Percentiles rank a stretch among this genome's conserved stretches.
phyloP scores from a whole-genome alignment of 345 rosid genomes.

The Salix dunnii region DNA sequence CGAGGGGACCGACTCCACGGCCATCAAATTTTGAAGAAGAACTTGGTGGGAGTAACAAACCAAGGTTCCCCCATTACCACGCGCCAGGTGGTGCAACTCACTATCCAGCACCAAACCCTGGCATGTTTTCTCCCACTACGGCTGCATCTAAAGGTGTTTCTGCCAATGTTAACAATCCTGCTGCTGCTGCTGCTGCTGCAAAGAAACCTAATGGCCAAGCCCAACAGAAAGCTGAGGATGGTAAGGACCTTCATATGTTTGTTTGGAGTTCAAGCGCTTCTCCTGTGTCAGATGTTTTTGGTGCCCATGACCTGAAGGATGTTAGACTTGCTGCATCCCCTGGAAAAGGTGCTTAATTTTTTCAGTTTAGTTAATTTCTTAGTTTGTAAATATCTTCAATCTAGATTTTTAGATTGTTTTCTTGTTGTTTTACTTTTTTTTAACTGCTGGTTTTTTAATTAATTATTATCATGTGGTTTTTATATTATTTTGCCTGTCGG shows the following conservation, averaged over 20 bases:
- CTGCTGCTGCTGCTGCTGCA: slow-evolving; percentile 15
- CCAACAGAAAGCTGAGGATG: slow-evolving; percentile 40
- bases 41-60: slow-evolving; percentile 30
- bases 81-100: slow-evolving; percentile 44
- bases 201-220: slow-evolving; percentile 48
- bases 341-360: slow-evolving; percentile 49
- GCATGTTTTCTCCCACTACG: slow-evolving; percentile 75
- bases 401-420: neutral
- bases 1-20: slow-evolving; percentile 79
- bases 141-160: slow-evolving; percentile 35
- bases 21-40: slow-evolving; percentile 89
- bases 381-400: neutral
- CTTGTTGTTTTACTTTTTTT: neutral
- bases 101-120: slow-evolving; percentile 94
- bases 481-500: neutral
- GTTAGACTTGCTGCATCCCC: slow-evolving; percentile 73
- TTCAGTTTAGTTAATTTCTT: neutral
- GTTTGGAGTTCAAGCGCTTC: slow-evolving; percentile 98
- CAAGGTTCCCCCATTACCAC: slow-evolving; percentile 56
- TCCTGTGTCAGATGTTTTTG: slow-evolving; percentile 90
- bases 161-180: slow-evolving; percentile 15
- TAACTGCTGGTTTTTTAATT: neutral
- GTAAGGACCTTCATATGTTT: slow-evolving; percentile 87
- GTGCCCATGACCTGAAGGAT: slow-evolving; percentile 55
- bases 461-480: neutral